Evolutionary conservation across 805 yeast genomes (phyloP).

Genomic region (Candida cerambycidarum): DNA sequence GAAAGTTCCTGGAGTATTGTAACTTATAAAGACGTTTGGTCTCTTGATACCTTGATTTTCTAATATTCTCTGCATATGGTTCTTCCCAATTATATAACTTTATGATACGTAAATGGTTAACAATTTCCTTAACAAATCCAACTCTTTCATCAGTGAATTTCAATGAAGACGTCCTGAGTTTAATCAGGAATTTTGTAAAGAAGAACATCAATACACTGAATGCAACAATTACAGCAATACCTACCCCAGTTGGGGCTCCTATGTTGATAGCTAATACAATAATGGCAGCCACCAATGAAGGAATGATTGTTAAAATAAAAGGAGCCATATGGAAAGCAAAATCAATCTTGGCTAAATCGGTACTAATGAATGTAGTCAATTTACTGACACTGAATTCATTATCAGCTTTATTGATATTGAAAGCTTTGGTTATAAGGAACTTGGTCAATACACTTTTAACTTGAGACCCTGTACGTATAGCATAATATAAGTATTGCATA

Average conservation of each 20-base stretch:
- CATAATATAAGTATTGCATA: constrained; percentile 62
- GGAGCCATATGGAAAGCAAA: constrained; percentile 70
- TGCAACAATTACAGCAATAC: constrained; percentile 55
- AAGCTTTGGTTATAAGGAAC: constrained; percentile 66
- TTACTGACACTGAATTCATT: constrained; percentile 65
- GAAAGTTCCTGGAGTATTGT: constrained; percentile 62
- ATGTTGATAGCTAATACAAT: constrained; percentile 64
- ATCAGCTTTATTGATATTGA: constrained; percentile 56
- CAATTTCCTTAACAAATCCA: constrained; percentile 69
- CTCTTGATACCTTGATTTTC: constrained; percentile 58
- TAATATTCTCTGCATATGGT: constrained; percentile 62
- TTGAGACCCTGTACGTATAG: constrained; percentile 69
- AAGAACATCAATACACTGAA: constrained; percentile 49
- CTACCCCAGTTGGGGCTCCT: constrained; percentile 73
- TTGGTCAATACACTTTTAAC: constrained; percentile 70
- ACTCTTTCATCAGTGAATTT: constrained; percentile 75
- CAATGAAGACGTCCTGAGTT: constrained; percentile 55
- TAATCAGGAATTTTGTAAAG: constrained; percentile 51
- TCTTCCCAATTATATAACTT: constrained; percentile 91
- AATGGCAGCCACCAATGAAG: constrained; percentile 60
- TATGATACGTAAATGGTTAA: constrained; percentile 74
- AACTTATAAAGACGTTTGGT: constrained; percentile 58
- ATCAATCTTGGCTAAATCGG: constrained; percentile 80
- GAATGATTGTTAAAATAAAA: constrained; percentile 59
- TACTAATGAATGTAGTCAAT: constrained; percentile 73